Evolutionary conservation across 1,284 basidiomycete genomes (phyloP).

Genomic region (Phenoliferia sp.): DNA sequence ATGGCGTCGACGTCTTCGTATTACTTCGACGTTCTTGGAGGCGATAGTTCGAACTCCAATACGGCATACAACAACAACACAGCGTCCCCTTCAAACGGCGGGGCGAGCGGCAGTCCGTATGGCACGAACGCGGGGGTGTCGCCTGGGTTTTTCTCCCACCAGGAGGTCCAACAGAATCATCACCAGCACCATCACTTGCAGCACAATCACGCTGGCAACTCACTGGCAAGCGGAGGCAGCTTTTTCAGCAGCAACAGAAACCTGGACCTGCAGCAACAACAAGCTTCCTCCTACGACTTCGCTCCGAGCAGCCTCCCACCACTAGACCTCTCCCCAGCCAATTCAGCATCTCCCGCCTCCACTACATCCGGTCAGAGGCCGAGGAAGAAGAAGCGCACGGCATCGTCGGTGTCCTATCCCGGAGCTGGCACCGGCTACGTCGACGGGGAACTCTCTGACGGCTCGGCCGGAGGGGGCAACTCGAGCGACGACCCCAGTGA

Average conservation of each 20-base stretch:
- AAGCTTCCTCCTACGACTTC: slow-evolving; percentile 1
- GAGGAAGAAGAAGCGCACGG: slow-evolving; percentile 3
- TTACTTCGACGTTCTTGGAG: background rate
- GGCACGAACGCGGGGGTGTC: no score
- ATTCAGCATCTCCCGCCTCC: background rate
- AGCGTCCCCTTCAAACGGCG: no score
- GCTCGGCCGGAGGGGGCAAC: no score
- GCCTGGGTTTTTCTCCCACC: background rate
- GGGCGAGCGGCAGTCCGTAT: no score
- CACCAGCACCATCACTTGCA: no score
- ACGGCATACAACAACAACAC: no score
- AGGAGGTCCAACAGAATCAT: no score
- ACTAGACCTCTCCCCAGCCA: background rate
- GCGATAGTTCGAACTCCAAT: no score
- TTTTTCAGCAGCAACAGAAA: no score
- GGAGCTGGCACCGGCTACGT: background rate
- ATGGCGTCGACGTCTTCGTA: background rate
- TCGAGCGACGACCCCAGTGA: background rate
- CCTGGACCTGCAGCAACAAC: background rate
- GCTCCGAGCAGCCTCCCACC: background rate
- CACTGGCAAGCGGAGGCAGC: no score
- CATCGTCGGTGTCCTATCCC: background rate
- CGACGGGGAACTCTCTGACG: background rate
- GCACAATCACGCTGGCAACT: no score
- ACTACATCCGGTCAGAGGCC: background rate